Base-by-base conservation (phyloP, 116 monocot genomes). In the Phalaenopsis hybrid region DNA sequence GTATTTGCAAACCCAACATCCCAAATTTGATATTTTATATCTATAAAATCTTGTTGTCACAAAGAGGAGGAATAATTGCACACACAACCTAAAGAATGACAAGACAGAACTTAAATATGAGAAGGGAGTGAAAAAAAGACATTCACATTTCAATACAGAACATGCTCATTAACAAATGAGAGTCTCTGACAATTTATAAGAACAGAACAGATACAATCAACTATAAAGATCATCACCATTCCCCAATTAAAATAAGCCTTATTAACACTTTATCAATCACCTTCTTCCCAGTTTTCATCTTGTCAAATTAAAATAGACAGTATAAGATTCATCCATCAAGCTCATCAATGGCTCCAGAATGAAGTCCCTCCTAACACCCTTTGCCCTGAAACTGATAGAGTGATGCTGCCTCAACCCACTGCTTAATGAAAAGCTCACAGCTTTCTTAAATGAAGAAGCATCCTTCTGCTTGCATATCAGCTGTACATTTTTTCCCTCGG, bases 251-350 rank as follows among this genome's bases (percentile, higher is more conserved):
- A 6, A 67, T 67, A 67, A 25, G 2, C 5, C 11, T 67, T 67
- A 67, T 67, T 72, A 37, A 72, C 18, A 75, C 45, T 3, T 50
- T 25, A 77, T 15, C 50, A 77, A 51, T 77, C 31, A 77, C 51
- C 28, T 51, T 10, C 0, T 31, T 75, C 44, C 20, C 16, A 13
- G 23, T 8, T 37, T 72, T 44, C 75, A 75, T 45, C 45, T 34
- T 18, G 43, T 75, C 25, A 77, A 28, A 74, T 95, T 90, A 72
- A 95, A 99, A 79, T 92, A 99, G 21, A 85, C 87, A 52, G 89
- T 99, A 61, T 95, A 99, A 45, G 89, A 87, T 83, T 95, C 95
- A 85, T 99, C 99, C 73, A 78, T 89, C 88, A 99, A 81, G 78
- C 85, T 86, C 61, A 89, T 44, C 82, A 95, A 80, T 8, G 99